Base-by-base conservation (phyloP, 257 asterid species). In the Catharanthus roseus region DNA sequence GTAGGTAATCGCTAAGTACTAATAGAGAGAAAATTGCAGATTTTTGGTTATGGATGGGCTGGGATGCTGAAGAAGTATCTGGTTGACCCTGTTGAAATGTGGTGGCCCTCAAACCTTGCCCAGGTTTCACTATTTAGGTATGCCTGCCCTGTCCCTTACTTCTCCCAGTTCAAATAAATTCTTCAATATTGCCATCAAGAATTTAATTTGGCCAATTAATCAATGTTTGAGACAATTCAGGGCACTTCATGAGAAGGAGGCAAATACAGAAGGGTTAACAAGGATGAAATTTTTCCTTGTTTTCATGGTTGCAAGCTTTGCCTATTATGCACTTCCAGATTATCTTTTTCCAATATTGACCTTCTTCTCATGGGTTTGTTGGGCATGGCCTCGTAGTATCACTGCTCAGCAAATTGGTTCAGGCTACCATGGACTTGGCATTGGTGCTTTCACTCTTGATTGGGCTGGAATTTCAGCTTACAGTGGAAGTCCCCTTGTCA, bases 381-480 rank as follows among this genome's bases (percentile, higher is more conserved):
- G 99, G 99, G 92, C 72, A 6, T 95, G 88, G 86, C 99, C 99
- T 45, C 86, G 39, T 31, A 95, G 96, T 77, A 88, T 95, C 74
- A 91, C 97, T 0, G 99, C 98, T 24, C 99, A 95, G 82, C 99
- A 95, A 77, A 90, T 95, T 28, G 99, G 97, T 10, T 95, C 99
- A 0, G 97, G 96, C 0, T 89, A 95, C 83, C 96, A 88, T 41
- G 99, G 99, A 4, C 95, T 95, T 11, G 99, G 99, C 4, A 65
- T 95, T 78, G 99, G 99, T 21, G 97, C 97, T n/a, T 91, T 95
- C 85, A 95, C 97, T 34, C 93, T 95, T 2, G 99, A 95, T 72
- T 95, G 99, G 99, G 99, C 99, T 0, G 99, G 99, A 15, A 95
- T 95, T 73, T 86, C 97, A 0, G 99, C 99, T 44, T 95, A 95